phyloP scores from a whole-genome alignment of 208 protist genomes.

The Novymonas esmeraldas region DNA sequence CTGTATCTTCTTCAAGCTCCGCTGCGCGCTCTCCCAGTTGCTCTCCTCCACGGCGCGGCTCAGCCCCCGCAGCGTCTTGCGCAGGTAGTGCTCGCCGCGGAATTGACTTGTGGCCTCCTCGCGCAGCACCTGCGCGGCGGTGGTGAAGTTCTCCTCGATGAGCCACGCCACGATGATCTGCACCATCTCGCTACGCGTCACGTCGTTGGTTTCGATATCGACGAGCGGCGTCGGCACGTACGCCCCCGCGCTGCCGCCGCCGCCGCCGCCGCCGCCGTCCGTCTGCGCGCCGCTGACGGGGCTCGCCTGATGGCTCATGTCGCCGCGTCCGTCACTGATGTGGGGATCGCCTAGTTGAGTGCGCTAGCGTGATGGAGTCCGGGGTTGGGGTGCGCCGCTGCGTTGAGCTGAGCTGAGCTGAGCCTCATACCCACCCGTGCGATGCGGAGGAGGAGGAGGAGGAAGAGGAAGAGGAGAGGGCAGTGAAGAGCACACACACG shows the following conservation, averaged over 20 bases:
- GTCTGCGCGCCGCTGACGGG: conserved; percentile 43
- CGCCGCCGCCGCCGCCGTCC: conserved; percentile 18
- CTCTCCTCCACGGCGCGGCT: conserved; percentile 69
- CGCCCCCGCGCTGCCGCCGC: background rate
- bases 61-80: conserved; percentile 72
- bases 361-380: no score
- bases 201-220: conserved; percentile 63
- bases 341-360: no score
- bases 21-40: conserved; percentile 77
- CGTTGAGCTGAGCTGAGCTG: no score
- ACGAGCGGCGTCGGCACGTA: conserved; percentile 42
- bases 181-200: conserved; percentile 68
- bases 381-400: no score
- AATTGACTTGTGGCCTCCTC: conserved; percentile 78
- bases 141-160: conserved; percentile 67
- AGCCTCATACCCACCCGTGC: no score
- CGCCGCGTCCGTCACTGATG: no score
- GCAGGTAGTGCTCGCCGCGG: conserved; percentile 68
- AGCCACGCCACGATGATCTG: conserved; percentile 80
- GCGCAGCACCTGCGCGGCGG: conserved; percentile 79
- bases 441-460: no score
- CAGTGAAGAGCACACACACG: no score
- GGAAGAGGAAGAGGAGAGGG: no score
- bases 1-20: conserved; percentile 64
- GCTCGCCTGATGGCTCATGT: no score